These are phyloP conservation scores for Trichoderma endophyticum DNA, from an alignment of 2,329 filamentous ascomycete genomes.

Conservation along the genomic window DNA sequence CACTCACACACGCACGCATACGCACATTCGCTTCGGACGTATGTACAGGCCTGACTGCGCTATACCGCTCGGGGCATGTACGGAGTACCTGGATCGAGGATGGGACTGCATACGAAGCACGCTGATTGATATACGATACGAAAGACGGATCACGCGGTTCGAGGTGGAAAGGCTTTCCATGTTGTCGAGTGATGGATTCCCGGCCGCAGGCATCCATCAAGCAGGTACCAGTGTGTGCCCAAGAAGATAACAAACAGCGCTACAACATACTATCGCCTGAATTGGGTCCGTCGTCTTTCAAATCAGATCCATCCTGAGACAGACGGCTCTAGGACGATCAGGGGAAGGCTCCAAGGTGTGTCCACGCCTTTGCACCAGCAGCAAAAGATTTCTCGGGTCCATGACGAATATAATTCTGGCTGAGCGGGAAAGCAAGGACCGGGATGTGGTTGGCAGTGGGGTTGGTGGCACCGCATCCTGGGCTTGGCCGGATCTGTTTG, in stretches of 20 bases:
- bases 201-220: neutral
- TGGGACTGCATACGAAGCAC: neutral
- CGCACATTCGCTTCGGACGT: neutral
- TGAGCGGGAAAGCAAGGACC: constrained; percentile 17
- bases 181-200: neutral
- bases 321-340: constrained; percentile 4
- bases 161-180: neutral
- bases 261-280: neutral
- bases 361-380: neutral
- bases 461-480: neutral
- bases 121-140: neutral
- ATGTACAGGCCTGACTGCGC: neutral
- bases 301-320: neutral
- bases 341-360: constrained; percentile 2
- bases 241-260: neutral
- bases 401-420: constrained; percentile 18
- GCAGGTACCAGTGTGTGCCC: neutral
- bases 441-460: constrained; percentile 1
- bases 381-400: constrained; percentile 1
- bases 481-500: neutral
- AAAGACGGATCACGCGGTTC: constrained; percentile 13
- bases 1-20: constrained; percentile 16
- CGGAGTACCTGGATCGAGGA: neutral
- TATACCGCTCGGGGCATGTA: constrained; percentile 11
- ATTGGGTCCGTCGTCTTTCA: neutral